phyloP scores from a whole-genome alignment of 768 basidiomycete genomes.

The Boletus tylopilopsis region DNA sequence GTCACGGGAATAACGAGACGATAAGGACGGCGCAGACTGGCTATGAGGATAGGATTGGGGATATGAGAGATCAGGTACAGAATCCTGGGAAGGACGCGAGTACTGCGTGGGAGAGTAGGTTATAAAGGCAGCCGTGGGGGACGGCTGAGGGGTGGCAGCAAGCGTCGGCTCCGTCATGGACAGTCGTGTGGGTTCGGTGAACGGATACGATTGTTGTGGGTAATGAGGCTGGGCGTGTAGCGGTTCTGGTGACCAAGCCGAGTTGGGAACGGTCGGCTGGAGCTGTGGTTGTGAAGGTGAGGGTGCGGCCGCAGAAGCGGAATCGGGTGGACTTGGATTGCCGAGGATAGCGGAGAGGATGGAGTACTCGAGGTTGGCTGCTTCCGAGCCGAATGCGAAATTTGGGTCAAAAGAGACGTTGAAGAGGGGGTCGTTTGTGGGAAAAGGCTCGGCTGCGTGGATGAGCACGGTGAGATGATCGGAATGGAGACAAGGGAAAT shows the following conservation, averaged over 20 bases:
- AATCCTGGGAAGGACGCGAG: conserved; percentile 28
- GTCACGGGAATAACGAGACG: conserved; percentile 51
- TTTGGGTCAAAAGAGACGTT: conserved; percentile 57
- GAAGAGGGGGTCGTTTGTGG: conserved; percentile 56
- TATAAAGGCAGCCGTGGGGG: conserved; percentile 29
- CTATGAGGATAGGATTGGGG: conserved; percentile 23
- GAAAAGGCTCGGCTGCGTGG: conserved; percentile 47
- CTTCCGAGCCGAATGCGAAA: conserved; percentile 78
- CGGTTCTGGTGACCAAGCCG: conserved; percentile 38
- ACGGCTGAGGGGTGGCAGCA: conserved; percentile 22
- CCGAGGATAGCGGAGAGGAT: conserved; percentile 91
- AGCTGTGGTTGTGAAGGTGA: conserved; percentile 29
- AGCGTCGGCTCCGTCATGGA: conserved; percentile 33
- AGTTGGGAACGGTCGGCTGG: conserved; percentile 24
- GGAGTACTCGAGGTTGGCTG: conserved; percentile 91
- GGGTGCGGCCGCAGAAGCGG: conserved; percentile 22
- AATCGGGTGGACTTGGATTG: conserved; percentile 53
- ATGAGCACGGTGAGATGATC: conserved; percentile 10
- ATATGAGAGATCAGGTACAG: conserved; percentile 41
- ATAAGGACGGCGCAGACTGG: conserved; percentile 17
- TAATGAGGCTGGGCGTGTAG: conserved; percentile 33
- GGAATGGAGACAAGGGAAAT: not conserved
- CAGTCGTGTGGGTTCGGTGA: conserved; percentile 28
- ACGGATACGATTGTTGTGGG: conserved; percentile 20
- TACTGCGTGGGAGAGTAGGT: conserved; percentile 31